Evolutionary conservation across 441 rosid genomes (phyloP).

Genomic region (Lepidium campestre): DNA sequence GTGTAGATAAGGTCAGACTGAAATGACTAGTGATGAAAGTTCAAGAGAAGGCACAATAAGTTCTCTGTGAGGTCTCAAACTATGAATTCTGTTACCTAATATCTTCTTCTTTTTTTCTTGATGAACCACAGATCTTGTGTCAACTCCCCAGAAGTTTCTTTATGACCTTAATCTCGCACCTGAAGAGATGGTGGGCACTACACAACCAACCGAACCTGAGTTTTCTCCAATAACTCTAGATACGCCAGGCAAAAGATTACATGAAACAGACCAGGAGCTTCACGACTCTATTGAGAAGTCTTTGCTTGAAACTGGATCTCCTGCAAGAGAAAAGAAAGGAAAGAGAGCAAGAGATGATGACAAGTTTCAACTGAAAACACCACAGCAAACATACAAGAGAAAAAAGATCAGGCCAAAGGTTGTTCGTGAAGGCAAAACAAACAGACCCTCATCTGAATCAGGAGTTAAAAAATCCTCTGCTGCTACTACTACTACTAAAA

Average conservation of each 20-base stretch:
- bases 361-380: background rate
- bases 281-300: background rate
- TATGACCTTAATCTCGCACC: constrained; percentile 18
- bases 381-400: constrained; percentile 37
- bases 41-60: background rate
- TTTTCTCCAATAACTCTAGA: background rate
- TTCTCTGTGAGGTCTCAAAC: background rate
- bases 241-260: background rate
- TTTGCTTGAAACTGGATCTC: background rate
- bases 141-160: background rate
- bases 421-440: constrained; percentile 47
- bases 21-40: background rate
- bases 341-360: constrained; percentile 11
- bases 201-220: background rate
- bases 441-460: constrained; percentile 27
- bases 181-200: constrained; percentile 6
- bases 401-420: constrained; percentile 82
- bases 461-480: constrained; percentile 35
- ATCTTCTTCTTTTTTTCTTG: background rate
- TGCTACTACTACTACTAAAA: constrained; percentile 21
- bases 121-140: constrained; percentile 1
- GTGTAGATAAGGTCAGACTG: background rate
- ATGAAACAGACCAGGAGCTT: background rate
- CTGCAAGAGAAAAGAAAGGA: background rate
- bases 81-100: background rate